phyloP scores from a whole-genome alignment of 352 stramenopile genomes.

The Pythium periplocum region DNA sequence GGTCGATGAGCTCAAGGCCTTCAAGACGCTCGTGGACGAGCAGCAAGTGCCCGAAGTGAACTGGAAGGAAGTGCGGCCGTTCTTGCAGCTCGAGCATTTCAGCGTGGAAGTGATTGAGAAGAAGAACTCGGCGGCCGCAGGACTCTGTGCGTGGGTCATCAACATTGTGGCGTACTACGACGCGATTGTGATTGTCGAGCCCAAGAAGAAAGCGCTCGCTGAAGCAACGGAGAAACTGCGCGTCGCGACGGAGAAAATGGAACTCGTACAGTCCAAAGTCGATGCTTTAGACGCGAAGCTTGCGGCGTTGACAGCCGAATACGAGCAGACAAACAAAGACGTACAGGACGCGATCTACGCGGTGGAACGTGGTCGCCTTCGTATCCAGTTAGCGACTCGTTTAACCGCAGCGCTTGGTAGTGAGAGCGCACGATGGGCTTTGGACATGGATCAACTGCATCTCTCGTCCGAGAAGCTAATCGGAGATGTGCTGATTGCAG shows the following conservation, averaged over 20 bases:
- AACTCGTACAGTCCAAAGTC: constrained; percentile 87
- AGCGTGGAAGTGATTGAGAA: constrained; percentile 80
- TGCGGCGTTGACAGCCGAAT: constrained; percentile 66
- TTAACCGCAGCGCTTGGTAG: constrained; percentile 89
- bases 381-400: constrained; percentile 90
- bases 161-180: constrained; percentile 95
- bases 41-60: constrained; percentile 67
- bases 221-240: constrained; percentile 78
- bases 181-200: constrained; percentile 91
- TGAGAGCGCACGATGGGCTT: constrained; percentile 90
- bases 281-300: constrained; percentile 86
- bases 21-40: constrained; percentile 64
- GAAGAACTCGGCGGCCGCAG: constrained; percentile 75
- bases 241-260: constrained; percentile 83
- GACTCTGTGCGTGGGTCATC: constrained; percentile 78
- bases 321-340: constrained; percentile 83
- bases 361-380: constrained; percentile 79
- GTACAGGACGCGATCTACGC: constrained; percentile 87
- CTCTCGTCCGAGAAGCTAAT: constrained; percentile 71
- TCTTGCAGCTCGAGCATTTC: constrained; percentile 75
- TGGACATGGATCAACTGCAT: constrained; percentile 79
- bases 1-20: constrained; percentile 88
- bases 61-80: constrained; percentile 80
- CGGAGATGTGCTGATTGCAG: constrained; percentile 88
- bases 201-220: constrained; percentile 85